Conservation (phyloP, 2,329 filamentous ascomycete species). For the Fusarium sp. region DNA sequence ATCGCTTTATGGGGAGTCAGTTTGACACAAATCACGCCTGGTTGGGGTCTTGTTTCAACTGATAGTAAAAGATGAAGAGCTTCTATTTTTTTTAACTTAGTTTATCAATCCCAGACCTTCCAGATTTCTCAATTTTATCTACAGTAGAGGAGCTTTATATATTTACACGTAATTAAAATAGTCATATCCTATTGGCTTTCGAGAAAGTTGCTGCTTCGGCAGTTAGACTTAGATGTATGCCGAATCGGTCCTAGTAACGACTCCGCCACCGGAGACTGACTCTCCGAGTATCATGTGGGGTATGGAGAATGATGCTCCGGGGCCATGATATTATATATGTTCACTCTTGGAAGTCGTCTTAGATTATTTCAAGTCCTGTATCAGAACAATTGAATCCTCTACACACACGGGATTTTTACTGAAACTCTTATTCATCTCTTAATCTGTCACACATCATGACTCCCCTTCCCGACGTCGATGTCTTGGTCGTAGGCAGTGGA, state of each 20-base stretch:
- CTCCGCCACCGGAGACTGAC: conserved; percentile 1
- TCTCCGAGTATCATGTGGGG: not conserved
- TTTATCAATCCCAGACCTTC: too few relatives aligned
- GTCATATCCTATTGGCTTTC: too few relatives aligned
- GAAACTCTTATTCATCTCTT: not conserved
- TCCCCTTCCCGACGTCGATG: conserved; percentile 1
- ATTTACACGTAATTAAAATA: too few relatives aligned
- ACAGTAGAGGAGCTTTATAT: too few relatives aligned
- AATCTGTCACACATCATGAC: not conserved
- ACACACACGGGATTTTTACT: accelerated
- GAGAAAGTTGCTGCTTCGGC: too few relatives aligned
- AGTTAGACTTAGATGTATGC: not conserved
- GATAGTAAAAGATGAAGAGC: not conserved
- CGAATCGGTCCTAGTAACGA: not conserved
- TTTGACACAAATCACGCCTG: not conserved
- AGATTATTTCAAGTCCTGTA: not conserved
- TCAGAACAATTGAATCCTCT: too few relatives aligned
- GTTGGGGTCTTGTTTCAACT: not conserved
- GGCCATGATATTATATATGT: not conserved
- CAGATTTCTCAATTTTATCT: too few relatives aligned
- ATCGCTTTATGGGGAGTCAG: not conserved
- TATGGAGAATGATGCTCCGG: not conserved
- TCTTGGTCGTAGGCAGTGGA: conserved; percentile 24
- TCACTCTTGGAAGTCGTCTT: not conserved
- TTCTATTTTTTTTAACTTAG: too few relatives aligned